These are phyloP conservation scores for Quercus ilex DNA, from an alignment of 306 rosid genomes.

Conservation along the genomic window DNA sequence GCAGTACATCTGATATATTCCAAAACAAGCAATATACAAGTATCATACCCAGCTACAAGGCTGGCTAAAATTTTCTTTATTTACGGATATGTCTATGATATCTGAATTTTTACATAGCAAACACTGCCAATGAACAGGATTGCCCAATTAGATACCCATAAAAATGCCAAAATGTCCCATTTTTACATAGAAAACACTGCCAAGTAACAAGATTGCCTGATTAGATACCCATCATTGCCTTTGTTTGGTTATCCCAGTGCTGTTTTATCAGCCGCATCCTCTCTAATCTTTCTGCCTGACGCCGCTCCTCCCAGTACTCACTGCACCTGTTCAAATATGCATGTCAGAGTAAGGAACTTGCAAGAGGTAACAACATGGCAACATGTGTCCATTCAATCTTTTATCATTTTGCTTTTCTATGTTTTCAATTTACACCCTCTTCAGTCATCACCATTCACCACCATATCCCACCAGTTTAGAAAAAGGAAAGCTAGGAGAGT, in stretches of 20 bases:
- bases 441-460: too few relatives aligned
- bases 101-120: too few relatives aligned
- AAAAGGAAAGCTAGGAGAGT: not conserved
- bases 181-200: too few relatives aligned
- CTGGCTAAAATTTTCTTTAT: too few relatives aligned
- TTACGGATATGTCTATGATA: too few relatives aligned
- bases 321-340: constrained; percentile 45
- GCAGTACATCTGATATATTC: too few relatives aligned
- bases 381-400: not conserved
- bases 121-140: too few relatives aligned
- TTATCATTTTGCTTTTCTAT: not conserved
- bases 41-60: too few relatives aligned
- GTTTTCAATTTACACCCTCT: not conserved
- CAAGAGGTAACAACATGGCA: not conserved
- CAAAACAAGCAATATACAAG: too few relatives aligned
- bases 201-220: not conserved
- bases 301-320: constrained; percentile 75
- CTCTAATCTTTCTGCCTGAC: constrained; percentile 58
- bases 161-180: too few relatives aligned
- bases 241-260: constrained; percentile 74
- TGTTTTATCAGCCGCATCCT: constrained; percentile 77
- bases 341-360: not conserved
- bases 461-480: not conserved
- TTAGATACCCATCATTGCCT: constrained; percentile 52
- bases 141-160: too few relatives aligned